Conservation (phyloP, 495 filamentous ascomycete species). For the Lasiosphaeria ovina region DNA sequence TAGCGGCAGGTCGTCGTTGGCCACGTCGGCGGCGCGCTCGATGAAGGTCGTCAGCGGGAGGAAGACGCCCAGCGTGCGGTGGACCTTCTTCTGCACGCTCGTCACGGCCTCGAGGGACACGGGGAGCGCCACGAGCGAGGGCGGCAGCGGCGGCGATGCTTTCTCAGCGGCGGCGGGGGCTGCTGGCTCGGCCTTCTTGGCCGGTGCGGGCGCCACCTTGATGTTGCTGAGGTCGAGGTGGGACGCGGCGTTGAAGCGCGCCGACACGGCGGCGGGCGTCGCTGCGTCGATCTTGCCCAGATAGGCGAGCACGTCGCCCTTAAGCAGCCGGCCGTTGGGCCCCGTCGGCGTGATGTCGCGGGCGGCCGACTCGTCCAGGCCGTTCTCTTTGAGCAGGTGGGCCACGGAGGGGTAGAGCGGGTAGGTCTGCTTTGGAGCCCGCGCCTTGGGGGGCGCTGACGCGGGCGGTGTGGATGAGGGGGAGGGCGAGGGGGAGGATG, state of each 20-base stretch:
- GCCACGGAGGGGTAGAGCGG: conserved; percentile 84
- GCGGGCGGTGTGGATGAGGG: conserved; percentile 18
- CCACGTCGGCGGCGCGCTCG: conserved; percentile 73
- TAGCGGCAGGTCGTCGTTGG: conserved; percentile 80
- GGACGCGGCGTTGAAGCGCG: conserved; percentile 66
- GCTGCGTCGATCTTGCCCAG: conserved; percentile 69
- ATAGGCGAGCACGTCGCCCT: conserved; percentile 93
- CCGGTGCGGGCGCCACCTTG: conserved; percentile 66
- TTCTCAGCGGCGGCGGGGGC: conserved; percentile 41
- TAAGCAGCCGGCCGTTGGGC: conserved; percentile 84
- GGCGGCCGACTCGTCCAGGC: conserved; percentile 65
- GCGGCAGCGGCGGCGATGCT: conserved; percentile 44
- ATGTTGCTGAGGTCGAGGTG: conserved; percentile 95
- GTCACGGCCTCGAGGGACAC: conserved; percentile 75
- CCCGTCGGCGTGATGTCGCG: conserved; percentile 83
- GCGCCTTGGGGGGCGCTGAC: conserved; percentile 4
- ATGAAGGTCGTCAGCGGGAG: conserved; percentile 87
- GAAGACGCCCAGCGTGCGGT: conserved; percentile 69
- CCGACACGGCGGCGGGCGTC: conserved; percentile 66
- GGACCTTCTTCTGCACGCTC: conserved; percentile 74
- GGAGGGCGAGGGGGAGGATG: conserved; percentile 25
- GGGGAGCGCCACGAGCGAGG: conserved; percentile 59
- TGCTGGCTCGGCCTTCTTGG: conserved; percentile 47
- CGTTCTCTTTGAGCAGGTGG: conserved; percentile 74
- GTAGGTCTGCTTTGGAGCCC: conserved; percentile 64